These are phyloP conservation scores for Calonectria pteridis DNA, from an alignment of 2,329 filamentous ascomycete genomes.

Conservation along the genomic window DNA sequence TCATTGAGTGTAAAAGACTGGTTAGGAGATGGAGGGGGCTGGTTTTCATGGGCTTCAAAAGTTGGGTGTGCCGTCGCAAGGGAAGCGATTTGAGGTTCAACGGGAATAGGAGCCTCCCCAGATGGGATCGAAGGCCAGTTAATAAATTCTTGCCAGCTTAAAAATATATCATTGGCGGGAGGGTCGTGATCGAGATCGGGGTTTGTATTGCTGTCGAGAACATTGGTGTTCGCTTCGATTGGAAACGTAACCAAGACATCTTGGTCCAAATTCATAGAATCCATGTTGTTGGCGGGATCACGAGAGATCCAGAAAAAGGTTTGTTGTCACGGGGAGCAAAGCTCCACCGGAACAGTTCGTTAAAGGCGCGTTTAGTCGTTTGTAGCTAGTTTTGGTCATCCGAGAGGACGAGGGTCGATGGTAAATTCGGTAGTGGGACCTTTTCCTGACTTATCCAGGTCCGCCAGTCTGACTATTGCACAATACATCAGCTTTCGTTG, in stretches of 20 bases:
- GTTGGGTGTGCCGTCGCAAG: not conserved
- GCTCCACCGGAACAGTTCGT: not conserved
- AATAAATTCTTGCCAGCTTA: not conserved
- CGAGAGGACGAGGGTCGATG: not conserved
- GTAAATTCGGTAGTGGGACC: not conserved
- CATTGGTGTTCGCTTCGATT: not conserved
- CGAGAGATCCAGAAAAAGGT: not conserved
- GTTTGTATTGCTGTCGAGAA: not conserved
- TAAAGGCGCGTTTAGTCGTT: not conserved
- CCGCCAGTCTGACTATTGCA: not conserved
- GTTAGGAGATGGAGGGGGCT: not conserved
- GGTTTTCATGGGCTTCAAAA: not conserved
- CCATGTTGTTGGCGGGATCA: not conserved
- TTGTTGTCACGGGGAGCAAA: not conserved
- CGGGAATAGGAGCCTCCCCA: not conserved
- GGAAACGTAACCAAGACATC: not conserved
- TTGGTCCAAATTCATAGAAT: not conserved
- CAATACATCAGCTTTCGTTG: not conserved
- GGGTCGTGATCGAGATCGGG: no score
- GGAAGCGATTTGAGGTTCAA: not conserved
- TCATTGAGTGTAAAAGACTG: not conserved
- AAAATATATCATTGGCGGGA: not conserved
- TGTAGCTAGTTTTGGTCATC: constrained; percentile 1
- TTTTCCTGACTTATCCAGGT: constrained; percentile 9
- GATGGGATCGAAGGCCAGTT: not conserved